Evolutionary conservation across 768 basidiomycete species (phyloP).

Genomic region (Mycena capillaripes): DNA sequence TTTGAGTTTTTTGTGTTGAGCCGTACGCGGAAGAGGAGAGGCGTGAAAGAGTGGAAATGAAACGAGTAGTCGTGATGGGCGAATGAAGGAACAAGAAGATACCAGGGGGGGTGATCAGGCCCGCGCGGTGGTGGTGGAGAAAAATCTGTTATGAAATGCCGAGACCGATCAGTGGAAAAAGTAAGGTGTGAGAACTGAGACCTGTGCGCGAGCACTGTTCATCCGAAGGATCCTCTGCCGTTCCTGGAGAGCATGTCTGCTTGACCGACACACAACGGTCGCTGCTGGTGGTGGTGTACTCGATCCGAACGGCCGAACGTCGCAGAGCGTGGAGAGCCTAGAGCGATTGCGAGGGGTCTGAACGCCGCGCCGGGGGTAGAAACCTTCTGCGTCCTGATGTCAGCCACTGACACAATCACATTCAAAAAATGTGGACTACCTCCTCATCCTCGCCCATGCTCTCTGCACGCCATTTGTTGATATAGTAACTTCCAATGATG

Average conservation of each 20-base stretch:
- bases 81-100: too few species aligned
- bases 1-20: neutral
- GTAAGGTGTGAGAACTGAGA: neutral
- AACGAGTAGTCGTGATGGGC: neutral
- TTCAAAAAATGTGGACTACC: neutral
- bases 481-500: neutral
- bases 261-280: neutral
- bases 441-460: neutral
- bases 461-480: neutral
- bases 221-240: neutral
- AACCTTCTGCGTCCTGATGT: neutral
- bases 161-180: neutral
- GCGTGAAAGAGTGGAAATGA: neutral
- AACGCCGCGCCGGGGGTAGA: neutral
- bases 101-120: neutral
- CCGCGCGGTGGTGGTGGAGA: neutral
- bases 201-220: neutral
- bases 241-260: neutral
- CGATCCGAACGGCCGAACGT: neutral
- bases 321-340: neutral
- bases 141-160: neutral
- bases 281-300: neutral
- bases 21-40: neutral
- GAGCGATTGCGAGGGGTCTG: neutral
- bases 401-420: neutral